A percentile compares a stretch with the other conserved stretches of the same genome.
Evolutionary conservation across 257 asterid genomes (phyloP).

Genomic region (Nicotiana sylvestris): DNA sequence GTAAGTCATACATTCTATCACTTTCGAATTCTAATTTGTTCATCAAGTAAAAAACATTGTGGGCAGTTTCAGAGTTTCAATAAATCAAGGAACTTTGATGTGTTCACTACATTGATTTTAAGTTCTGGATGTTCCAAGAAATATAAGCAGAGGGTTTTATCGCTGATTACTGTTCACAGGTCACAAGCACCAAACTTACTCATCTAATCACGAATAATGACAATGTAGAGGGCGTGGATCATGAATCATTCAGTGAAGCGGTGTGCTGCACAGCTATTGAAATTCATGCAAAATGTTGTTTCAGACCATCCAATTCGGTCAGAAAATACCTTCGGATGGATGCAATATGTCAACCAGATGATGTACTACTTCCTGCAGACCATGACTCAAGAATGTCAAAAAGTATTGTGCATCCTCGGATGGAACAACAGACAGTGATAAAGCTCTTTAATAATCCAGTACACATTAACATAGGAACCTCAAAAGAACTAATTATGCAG

Average conservation of each 20-base stretch:
- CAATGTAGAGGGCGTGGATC: background rate
- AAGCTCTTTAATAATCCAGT: background rate
- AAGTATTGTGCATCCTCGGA: background rate
- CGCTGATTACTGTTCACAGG: background rate
- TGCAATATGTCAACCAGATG: constrained; percentile 86
- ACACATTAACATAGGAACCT: background rate
- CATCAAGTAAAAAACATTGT: background rate
- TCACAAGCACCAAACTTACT: background rate
- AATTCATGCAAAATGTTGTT: background rate
- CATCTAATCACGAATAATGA: background rate
- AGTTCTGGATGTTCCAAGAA: background rate
- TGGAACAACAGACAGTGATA: background rate
- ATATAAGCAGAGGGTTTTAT: background rate
- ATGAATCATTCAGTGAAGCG: background rate
- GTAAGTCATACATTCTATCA: background rate
- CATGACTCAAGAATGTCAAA: background rate
- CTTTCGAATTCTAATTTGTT: background rate
- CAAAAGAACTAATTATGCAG: background rate
- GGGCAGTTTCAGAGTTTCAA: background rate
- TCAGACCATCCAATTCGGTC: constrained; percentile 2
- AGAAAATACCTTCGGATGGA: constrained; percentile 88
- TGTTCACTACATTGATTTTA: background rate
- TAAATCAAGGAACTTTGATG: background rate
- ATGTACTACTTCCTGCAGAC: constrained; percentile 83
- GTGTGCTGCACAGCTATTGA: constrained; percentile 1